These are phyloP conservation scores for Graphilbum ipis-grandicollis DNA, from an alignment of 2,329 filamentous ascomycete genomes.

Conservation along the genomic window DNA sequence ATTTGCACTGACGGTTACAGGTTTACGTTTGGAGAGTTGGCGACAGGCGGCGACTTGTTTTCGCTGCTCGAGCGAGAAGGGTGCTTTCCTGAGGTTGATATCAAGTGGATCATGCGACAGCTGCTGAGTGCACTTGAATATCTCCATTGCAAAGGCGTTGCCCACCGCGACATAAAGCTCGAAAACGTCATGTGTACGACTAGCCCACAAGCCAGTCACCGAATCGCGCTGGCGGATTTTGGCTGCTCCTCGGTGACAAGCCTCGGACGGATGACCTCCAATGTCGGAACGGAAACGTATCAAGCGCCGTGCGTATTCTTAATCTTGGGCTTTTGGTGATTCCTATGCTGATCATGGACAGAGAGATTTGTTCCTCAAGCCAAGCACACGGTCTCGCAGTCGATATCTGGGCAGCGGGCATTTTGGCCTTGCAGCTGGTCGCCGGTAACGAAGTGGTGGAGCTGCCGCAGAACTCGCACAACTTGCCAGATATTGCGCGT, in stretches of 20 bases:
- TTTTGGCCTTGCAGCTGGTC: slow-evolving; percentile 21
- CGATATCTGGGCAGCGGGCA: slow-evolving; percentile 36
- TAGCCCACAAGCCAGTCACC: slow-evolving; percentile 23
- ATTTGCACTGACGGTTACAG: slow-evolving; percentile 10
- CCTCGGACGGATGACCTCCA: slow-evolving; percentile 23
- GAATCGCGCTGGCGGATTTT: slow-evolving; percentile 35
- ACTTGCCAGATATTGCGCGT: slow-evolving; percentile 2
- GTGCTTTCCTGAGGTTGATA: slow-evolving; percentile 21
- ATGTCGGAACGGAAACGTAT: slow-evolving; percentile 27
- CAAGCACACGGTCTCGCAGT: slow-evolving; percentile 19
- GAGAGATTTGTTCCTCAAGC: slow-evolving; percentile 18
- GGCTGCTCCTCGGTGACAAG: slow-evolving; percentile 26
- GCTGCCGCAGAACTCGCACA: slow-evolving; percentile 8
- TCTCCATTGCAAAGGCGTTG: slow-evolving; percentile 29
- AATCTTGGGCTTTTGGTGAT: too few species aligned
- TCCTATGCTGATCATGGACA: too few species aligned
- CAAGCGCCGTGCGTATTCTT: slow-evolving; percentile 34
- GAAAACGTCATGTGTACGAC: slow-evolving; percentile 34
- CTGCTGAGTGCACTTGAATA: slow-evolving; percentile 27
- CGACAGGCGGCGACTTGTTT: slow-evolving; percentile 34
- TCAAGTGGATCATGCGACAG: slow-evolving; percentile 28
- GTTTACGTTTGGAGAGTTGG: slow-evolving; percentile 39
- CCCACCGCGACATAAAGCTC: slow-evolving; percentile 36
- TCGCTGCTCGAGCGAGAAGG: slow-evolving; percentile 25
- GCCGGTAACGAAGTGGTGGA: slow-evolving; percentile 9